Evolutionary conservation across 1,284 basidiomycete genomes (phyloP), one percentile per base, ranked within the genome.

Genomic region (Papiliotrema flavescens): DNA sequence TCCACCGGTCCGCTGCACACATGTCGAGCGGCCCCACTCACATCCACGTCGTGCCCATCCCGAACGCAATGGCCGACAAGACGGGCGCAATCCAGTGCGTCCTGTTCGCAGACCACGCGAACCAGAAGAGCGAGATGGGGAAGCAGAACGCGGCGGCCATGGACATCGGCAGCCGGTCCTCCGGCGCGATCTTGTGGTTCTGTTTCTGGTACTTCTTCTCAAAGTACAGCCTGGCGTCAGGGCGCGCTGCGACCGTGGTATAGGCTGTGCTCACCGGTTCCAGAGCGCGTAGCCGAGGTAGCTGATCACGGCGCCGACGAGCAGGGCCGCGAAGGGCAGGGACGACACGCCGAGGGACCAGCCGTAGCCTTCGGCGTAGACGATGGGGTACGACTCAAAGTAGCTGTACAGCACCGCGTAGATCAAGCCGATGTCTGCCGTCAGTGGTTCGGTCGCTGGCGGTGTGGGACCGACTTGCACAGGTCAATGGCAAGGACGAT

Each of bases 61-160:
- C 67, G 47, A 71, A 69, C 47, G 66, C 56, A 2, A 57, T 34
- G 15, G 60, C 53, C 0, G 61, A 56, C 11, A 68, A 52, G 32
- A 69, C 59, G 15, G 70, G 69, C 9, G 54, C 58, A 37, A 71
- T 65, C 71, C 71, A 73, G 42, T 63, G 63, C 7, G 64, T 66
- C 22, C 65, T 26, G 26, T 64, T 64, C 8, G 65, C 56, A 2
- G 63, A 57, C 71, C 71, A 73, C 2, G 63, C 69, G 51, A 73
- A 71, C 64, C 62, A 65, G 53, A 73, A 68, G 8, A 71, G 56
- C 39, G 67, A 71, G 43, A 69, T 61, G 6, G 69, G 67, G 39
- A 64, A 64, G 44, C 64, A 62, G 51, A 69, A 61, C 2, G 63
- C 64, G 7, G 61, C 67, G 8, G 56, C 46, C 46, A 64, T 57